Evolutionary conservation across 2,329 filamentous ascomycete species (phyloP).

Genomic region (Fusarium ramigenum): DNA sequence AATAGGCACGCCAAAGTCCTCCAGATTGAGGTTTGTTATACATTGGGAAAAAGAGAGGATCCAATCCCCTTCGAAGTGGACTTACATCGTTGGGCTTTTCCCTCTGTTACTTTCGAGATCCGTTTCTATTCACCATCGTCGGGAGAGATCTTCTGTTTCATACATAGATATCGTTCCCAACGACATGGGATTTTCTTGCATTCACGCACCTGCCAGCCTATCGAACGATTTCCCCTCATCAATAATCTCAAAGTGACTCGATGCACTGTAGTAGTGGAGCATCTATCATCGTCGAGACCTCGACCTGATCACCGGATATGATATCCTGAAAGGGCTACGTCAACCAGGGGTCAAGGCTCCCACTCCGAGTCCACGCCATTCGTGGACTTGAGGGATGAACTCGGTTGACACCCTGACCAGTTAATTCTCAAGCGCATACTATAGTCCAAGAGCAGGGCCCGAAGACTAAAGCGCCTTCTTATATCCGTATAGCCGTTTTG

Average conservation of each 20-base stretch:
- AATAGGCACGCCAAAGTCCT: not conserved
- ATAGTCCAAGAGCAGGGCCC: not conserved
- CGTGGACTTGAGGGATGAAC: not conserved
- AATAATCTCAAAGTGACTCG: constrained; percentile 5
- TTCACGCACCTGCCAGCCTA: not conserved
- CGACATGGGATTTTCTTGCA: not conserved
- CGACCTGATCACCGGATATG: constrained; percentile 8
- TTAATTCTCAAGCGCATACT: not conserved
- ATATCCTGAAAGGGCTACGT: constrained; percentile 15
- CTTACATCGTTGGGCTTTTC: not conserved
- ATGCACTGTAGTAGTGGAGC: constrained; percentile 1
- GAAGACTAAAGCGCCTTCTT: not conserved
- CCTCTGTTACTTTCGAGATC: not conserved
- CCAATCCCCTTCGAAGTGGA: not conserved
- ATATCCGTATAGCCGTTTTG: not conserved
- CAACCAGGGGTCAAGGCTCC: not conserved
- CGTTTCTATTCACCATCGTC: not conserved
- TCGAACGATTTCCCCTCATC: constrained; percentile 10
- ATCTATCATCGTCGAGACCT: not conserved
- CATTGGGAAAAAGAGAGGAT: not conserved
- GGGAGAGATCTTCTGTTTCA: not conserved
- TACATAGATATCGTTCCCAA: not conserved
- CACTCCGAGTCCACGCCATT: constrained; percentile 8
- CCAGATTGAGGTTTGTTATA: not conserved
- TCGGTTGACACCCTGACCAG: not conserved